Evolutionary conservation across 73 alveolate genomes (phyloP).

Genomic region (Paramecium pentaurelia): DNA sequence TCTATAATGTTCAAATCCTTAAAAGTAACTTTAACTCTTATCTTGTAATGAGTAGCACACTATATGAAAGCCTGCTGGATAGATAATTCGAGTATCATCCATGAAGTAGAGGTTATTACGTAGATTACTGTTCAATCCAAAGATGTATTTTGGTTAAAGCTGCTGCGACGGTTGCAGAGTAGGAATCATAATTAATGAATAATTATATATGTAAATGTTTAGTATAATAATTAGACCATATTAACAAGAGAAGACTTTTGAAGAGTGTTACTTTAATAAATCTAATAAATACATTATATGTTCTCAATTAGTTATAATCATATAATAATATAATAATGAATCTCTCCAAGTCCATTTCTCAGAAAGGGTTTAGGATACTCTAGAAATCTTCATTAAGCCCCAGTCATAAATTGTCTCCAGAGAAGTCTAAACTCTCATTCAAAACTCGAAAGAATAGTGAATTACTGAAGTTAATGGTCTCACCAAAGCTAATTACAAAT

Average conservation of each 20-base stretch:
- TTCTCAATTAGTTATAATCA: neutral
- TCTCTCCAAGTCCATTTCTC: neutral
- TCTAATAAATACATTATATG: neutral
- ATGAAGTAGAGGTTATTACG: constrained; percentile 69
- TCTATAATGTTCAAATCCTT: constrained; percentile 52
- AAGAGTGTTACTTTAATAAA: neutral
- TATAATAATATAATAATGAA: neutral
- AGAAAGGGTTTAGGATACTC: constrained; percentile 24
- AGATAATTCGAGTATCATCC: constrained; percentile 86
- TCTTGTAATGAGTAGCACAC: constrained; percentile 63
- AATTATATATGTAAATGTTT: neutral
- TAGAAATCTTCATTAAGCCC: constrained; percentile 32
- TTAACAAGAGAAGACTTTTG: neutral
- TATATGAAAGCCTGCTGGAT: constrained; percentile 95
- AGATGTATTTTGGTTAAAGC: constrained; percentile 64
- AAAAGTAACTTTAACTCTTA: constrained; percentile 33
- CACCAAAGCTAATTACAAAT: neutral
- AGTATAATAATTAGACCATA: neutral
- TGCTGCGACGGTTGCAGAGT: constrained; percentile 49
- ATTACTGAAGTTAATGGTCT: neutral
- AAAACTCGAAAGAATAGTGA: constrained; percentile 15
- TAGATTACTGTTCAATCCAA: constrained; percentile 81
- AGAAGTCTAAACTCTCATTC: neutral
- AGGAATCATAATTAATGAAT: constrained; percentile 19
- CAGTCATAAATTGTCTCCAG: neutral